A percentile compares a stretch with the other conserved stretches of the same genome.
These are phyloP conservation scores for Corrigiola litoralis DNA, from an alignment of 179 eudicot genomes.

Conservation along the genomic window DNA sequence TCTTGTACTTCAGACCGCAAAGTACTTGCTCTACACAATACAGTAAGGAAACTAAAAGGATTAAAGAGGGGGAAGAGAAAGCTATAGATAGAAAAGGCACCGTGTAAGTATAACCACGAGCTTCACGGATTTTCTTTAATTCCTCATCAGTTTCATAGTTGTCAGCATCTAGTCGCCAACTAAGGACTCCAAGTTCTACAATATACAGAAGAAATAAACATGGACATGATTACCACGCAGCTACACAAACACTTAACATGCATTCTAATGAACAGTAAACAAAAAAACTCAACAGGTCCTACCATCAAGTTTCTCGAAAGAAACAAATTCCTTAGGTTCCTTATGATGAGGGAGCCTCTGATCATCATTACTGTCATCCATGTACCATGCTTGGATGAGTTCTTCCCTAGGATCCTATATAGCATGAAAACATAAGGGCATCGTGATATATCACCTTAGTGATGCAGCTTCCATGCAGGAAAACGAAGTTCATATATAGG, in stretches of 20 bases:
- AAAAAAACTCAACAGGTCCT: not conserved
- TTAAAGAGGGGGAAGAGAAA: too few relatives aligned
- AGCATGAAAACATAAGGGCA: not conserved
- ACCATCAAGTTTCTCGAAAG: constrained; percentile 76
- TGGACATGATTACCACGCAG: not conserved
- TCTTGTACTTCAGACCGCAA: not conserved
- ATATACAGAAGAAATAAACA: not conserved
- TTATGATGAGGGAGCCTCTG: constrained; percentile 97
- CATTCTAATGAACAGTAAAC: not conserved
- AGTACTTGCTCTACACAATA: not conserved
- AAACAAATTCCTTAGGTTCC: constrained; percentile 76
- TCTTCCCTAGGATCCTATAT: constrained; percentile 45
- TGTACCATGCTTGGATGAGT: constrained; percentile 89
- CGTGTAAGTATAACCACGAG: constrained; percentile 87
- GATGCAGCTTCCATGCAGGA: too few relatives aligned
- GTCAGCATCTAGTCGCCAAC: constrained; percentile 96
- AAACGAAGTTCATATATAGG: too few relatives aligned
- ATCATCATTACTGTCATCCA: constrained; percentile 88
- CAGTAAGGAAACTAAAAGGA: not conserved
- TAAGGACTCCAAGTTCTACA: constrained; percentile 85
- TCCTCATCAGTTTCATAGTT: constrained; percentile 86
- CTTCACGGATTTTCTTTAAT: constrained; percentile 76
- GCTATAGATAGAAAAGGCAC: too few relatives aligned
- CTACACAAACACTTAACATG: not conserved
- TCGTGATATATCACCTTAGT: not conserved